A percentile compares a stretch with the other conserved stretches of the same genome.
Evolutionary conservation across 2,329 filamentous ascomycete genomes (phyloP).

Genomic region (Fusarium tricinctum): DNA sequence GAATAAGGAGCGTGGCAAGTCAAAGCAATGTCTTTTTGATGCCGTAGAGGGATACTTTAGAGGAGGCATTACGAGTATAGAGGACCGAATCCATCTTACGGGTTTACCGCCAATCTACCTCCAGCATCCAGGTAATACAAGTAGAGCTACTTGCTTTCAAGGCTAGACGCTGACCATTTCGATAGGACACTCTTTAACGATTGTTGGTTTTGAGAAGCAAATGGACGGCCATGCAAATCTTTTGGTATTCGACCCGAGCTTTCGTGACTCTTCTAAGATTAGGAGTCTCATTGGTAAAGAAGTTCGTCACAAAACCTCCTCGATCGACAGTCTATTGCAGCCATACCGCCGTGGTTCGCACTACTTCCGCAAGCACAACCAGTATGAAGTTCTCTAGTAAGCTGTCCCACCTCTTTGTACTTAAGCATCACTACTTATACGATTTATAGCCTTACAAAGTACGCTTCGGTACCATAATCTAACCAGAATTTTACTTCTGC

Average conservation of each 20-base stretch:
- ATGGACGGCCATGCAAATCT: conserved; percentile 75
- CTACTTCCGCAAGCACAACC: conserved; percentile 77
- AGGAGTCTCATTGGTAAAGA: conserved; percentile 67
- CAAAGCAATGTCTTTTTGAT: conserved; percentile 70
- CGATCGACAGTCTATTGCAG: conserved; percentile 66
- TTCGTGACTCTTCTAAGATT: conserved; percentile 76
- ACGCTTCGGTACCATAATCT: conserved; percentile 15
- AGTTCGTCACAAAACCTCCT: conserved; percentile 60
- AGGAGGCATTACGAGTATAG: conserved; percentile 58
- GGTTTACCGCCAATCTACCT: conserved; percentile 87
- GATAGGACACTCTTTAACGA: conserved; percentile 87
- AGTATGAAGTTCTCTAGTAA: conserved; percentile 85
- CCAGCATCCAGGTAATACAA: conserved; percentile 78
- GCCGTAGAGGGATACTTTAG: conserved; percentile 83
- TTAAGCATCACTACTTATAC: conserved; percentile 14
- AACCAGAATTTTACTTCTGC: conserved; percentile 37
- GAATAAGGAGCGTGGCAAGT: conserved; percentile 60
- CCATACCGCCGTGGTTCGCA: conserved; percentile 78
- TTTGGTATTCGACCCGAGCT: conserved; percentile 90
- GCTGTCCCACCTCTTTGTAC: conserved; percentile 46
- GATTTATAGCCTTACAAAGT: conserved; percentile 37
- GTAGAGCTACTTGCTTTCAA: background rate
- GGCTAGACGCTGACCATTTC: conserved; percentile 3
- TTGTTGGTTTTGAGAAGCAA: conserved; percentile 84
- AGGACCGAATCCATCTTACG: conserved; percentile 75